Base-by-base conservation (phyloP, 768 basidiomycete genomes). In the Leucocoprinus sp. region DNA sequence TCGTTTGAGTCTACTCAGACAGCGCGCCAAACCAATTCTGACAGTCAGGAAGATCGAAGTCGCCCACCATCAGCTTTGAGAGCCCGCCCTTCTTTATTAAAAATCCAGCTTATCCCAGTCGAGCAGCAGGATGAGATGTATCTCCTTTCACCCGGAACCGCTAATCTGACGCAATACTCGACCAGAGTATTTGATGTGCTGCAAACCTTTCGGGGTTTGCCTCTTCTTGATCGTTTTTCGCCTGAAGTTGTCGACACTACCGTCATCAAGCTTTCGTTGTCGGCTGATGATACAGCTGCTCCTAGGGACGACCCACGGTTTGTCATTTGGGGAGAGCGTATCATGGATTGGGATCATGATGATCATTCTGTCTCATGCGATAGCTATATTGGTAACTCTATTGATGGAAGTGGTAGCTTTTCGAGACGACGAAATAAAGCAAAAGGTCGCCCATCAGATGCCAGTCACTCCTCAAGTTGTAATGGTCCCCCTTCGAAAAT, bases 251-350 rank as follows among this genome's bases (percentile, higher is more conserved):
- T 69, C 8, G 76, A 75, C 35, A 78, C 80, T 24, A 78, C 80
- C 2, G 83, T 87, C 22, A 81, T 87, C 61, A 82, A 77, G 58
- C 67, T 91, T 57, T 84, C 82, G 1, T 60, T 87, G 11, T 71
- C 76, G 19, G 60, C 75, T 0, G 82, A 85, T 27, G 77, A 83
- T 45, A 76, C 72, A 22, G 79, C 81, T 11, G 75, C 82, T 1
- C 89, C 89, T 5, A 76, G 82, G 11, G 84, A 93, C 52, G 92
- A 96, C 54, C 90, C 92, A 12, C 76, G 91, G 0, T 93, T 93
- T 57, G 88, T 92, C 28, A 80, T 95, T 6, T 96, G 92, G 92
- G 91, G 88, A 21, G 78, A 81, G 53, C 64, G 71, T 5, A 52
- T 52, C 54, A 60, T 45, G 21, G 68, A 54, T 50, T 66, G 49